Conservation (phyloP, 257 asterid genomes). For the Eustoma russellianum region DNA sequence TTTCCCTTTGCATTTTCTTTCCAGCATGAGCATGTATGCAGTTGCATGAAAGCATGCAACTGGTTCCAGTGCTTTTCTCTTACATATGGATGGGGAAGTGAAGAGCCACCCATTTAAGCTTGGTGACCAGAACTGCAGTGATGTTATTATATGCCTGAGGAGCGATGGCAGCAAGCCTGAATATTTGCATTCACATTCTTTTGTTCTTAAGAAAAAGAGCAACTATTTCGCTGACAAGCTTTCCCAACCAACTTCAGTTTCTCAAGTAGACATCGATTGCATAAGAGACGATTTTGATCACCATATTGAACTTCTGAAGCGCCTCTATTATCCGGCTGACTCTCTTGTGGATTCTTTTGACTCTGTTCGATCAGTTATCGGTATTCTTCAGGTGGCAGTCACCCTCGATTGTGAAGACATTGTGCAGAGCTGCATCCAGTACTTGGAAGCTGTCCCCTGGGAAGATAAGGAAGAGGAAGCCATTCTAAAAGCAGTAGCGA, state of each 20-base stretch:
- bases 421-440: constrained; percentile 29
- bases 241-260: constrained; percentile 16
- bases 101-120: constrained; percentile 23
- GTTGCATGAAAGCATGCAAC: constrained; percentile 12
- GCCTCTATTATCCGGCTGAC: constrained; percentile 31
- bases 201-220: constrained; percentile 36
- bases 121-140: constrained; percentile 31
- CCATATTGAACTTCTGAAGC: constrained; percentile 36
- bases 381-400: constrained; percentile 37
- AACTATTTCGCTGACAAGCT: constrained; percentile 36
- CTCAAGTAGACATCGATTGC: constrained; percentile 36
- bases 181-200: constrained; percentile 37
- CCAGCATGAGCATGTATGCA: constrained; percentile 2
- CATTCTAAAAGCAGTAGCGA: constrained; percentile 24
- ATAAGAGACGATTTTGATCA: constrained; percentile 25
- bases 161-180: constrained; percentile 26
- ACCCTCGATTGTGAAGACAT: constrained; percentile 33
- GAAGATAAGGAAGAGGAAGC: constrained; percentile 45
- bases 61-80: constrained; percentile 4
- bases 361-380: constrained; percentile 34
- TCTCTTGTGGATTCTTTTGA: constrained; percentile 36
- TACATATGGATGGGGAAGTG: constrained; percentile 29
- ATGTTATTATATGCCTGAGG: constrained; percentile 27
- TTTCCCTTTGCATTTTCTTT: background rate
- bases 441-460: constrained; percentile 61